These are phyloP conservation scores for Rubroboletus pulcherrimus DNA, from an alignment of 768 basidiomycete species.

Conservation along the genomic window DNA sequence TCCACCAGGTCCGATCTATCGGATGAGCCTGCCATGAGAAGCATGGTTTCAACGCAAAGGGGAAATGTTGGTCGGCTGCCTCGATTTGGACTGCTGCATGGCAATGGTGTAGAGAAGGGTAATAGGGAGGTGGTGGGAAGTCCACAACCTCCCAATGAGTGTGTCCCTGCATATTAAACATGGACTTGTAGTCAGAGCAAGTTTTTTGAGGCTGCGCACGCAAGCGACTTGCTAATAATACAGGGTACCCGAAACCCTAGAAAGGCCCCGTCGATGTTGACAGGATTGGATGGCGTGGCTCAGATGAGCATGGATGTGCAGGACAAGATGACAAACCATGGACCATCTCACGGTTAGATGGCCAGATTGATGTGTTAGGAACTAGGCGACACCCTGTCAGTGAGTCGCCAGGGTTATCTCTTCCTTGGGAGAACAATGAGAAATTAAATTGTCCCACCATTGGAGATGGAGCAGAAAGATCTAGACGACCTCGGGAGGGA, in stretches of 20 bases:
- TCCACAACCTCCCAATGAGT: neutral
- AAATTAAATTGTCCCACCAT: neutral
- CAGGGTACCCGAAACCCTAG: neutral
- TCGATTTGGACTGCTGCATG: neutral
- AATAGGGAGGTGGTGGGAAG: neutral
- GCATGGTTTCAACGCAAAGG: neutral
- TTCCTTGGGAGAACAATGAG: neutral
- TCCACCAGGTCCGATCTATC: neutral
- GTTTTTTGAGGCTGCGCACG: neutral
- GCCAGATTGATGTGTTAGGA: neutral
- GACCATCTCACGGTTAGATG: neutral
- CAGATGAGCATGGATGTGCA: neutral
- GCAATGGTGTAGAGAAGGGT: neutral
- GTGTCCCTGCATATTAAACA: neutral
- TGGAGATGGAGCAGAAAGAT: neutral
- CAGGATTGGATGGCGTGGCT: neutral
- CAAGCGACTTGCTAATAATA: neutral
- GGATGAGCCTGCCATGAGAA: neutral
- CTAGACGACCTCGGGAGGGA: neutral
- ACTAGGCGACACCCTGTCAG: neutral
- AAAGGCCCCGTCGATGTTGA: neutral
- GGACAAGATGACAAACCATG: neutral
- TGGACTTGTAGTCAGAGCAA: neutral
- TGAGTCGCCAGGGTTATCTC: neutral
- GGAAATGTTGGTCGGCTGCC: too few relatives aligned